Percentiles rank a stretch among this genome's conserved stretches.
Evolutionary conservation across 768 basidiomycete species (phyloP).

Genomic region (Boletales sp.): DNA sequence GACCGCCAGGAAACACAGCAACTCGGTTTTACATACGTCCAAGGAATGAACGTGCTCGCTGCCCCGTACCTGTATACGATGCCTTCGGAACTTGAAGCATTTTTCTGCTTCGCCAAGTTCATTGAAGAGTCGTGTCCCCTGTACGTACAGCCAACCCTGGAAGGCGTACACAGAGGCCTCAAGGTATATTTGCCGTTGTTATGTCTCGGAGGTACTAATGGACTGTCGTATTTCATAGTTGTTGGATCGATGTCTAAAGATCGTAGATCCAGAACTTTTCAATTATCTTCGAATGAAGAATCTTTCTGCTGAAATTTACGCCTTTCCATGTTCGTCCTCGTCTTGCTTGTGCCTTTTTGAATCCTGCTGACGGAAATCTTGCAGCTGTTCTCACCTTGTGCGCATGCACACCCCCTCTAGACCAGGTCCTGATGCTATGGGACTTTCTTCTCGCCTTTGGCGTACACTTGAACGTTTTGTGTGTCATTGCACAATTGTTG

Average conservation of each 20-base stretch:
- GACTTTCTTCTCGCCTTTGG: conserved; percentile 97
- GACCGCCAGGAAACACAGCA: conserved; percentile 76
- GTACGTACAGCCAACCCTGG: conserved; percentile 95
- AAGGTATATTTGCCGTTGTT: conserved; percentile 53
- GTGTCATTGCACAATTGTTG: conserved; percentile 92
- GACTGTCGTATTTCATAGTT: conserved; percentile 48
- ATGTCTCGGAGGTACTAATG: neutral
- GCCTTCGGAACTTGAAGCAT: conserved; percentile 98
- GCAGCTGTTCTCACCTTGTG: conserved; percentile 90
- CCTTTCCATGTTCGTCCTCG: conserved; percentile 80
- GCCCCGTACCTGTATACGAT: conserved; percentile 97
- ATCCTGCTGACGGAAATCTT: conserved; percentile 1
- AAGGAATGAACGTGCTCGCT: conserved; percentile 98
- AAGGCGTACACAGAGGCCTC: conserved; percentile 92
- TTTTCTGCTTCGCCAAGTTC: conserved; percentile 94
- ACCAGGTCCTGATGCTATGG: conserved; percentile 94
- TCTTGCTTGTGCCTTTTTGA: neutral
- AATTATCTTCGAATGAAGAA: conserved; percentile 82
- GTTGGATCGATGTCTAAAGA: conserved; percentile 86
- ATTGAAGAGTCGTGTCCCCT: conserved; percentile 92
- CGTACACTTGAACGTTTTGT: conserved; percentile 92
- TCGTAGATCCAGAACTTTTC: conserved; percentile 87
- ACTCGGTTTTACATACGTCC: conserved; percentile 92
- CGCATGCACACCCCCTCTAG: conserved; percentile 94
- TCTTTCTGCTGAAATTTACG: conserved; percentile 93